Evolutionary conservation across 2,329 filamentous ascomycete species (phyloP).

Genomic region (Teratosphaeria nubilosa): DNA sequence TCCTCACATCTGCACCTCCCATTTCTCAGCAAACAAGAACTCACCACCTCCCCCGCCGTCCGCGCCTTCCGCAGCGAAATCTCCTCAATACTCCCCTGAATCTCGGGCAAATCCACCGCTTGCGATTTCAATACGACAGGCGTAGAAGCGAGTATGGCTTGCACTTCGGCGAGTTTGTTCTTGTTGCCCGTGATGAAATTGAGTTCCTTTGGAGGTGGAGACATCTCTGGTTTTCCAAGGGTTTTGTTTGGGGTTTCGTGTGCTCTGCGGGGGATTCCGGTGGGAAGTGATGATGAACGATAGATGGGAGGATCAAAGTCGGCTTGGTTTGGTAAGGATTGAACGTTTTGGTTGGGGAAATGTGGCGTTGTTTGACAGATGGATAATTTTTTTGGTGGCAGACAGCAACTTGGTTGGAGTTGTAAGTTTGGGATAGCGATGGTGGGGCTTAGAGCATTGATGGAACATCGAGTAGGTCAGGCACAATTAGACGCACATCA

Average conservation of each 20-base stretch:
- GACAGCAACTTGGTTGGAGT: not conserved
- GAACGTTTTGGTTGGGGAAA: not conserved
- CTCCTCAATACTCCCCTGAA: constrained; percentile 87
- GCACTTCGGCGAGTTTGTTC: constrained; percentile 86
- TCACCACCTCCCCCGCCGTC: constrained; percentile 66
- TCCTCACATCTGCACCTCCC: constrained; percentile 50
- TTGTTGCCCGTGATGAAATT: constrained; percentile 97
- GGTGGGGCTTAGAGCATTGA: not conserved
- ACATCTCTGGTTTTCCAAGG: not conserved
- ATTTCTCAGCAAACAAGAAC: constrained; percentile 10
- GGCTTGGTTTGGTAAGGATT: too few relatives aligned
- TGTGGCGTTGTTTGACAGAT: not conserved
- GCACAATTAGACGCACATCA: not conserved
- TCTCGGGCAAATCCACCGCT: constrained; percentile 71
- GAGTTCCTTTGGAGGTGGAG: constrained; percentile 39
- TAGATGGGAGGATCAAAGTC: not conserved
- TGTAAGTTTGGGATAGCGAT: not conserved
- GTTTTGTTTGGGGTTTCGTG: not conserved
- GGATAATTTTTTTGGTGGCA: too few relatives aligned
- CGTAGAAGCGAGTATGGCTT: constrained; percentile 67
- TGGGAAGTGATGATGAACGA: not conserved
- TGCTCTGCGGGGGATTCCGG: not conserved
- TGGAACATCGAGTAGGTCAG: not conserved
- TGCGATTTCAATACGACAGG: constrained; percentile 62
- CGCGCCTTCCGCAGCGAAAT: constrained; percentile 82